A percentile compares a stretch with the other conserved stretches of the same genome.
Evolutionary conservation across 176 grass and related monocot genomes (phyloP).

Genomic region (Lolium rigidum): DNA sequence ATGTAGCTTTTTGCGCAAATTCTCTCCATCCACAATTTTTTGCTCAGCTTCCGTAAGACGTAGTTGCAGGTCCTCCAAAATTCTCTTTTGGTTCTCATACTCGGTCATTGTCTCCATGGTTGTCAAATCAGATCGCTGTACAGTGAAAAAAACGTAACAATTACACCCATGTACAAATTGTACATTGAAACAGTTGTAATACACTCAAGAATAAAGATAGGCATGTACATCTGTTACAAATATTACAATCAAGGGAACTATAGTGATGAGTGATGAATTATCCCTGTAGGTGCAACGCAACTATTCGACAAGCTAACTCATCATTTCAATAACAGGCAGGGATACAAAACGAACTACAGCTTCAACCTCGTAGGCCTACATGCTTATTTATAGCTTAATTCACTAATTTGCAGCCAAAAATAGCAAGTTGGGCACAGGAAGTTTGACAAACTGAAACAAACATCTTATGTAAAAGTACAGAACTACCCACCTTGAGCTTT

Average conservation of each 20-base stretch:
- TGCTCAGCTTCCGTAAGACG: slow-evolving; percentile 72
- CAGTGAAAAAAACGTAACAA: not conserved
- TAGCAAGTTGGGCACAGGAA: not conserved
- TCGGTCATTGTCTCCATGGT: slow-evolving; percentile 52
- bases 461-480: not conserved
- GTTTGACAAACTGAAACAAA: slow-evolving; percentile 2
- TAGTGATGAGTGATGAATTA: not conserved
- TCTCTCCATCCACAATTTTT: slow-evolving; percentile 78
- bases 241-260: slow-evolving; percentile 11
- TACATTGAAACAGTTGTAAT: not conserved
- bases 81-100: slow-evolving; percentile 70
- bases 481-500: slow-evolving; percentile 54
- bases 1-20: slow-evolving; percentile 74
- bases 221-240: not conserved
- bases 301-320: not conserved
- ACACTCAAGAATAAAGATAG: not conserved
- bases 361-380: not conserved
- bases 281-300: not conserved
- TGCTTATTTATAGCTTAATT: not conserved
- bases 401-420: not conserved
- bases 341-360: not conserved
- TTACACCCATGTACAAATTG: not conserved
- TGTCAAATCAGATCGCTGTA: slow-evolving; percentile 69
- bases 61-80: slow-evolving; percentile 52
- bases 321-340: not conserved